phyloP scores from a whole-genome alignment of 2,329 filamentous ascomycete species.

The Colletotrichum noveboracense region DNA sequence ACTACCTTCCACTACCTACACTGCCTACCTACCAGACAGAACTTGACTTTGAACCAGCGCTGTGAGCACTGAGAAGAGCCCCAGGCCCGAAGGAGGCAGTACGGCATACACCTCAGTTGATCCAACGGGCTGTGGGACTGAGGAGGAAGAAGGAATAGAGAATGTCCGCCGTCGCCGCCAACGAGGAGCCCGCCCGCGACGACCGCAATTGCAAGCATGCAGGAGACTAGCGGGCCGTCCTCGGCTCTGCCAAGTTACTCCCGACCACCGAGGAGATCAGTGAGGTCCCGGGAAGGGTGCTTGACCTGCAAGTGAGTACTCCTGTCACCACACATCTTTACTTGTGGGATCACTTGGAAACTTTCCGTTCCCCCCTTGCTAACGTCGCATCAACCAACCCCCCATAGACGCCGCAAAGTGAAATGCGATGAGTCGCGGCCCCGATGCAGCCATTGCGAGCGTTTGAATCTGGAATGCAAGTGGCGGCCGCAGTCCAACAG shows the following conservation, averaged over 20 bases:
- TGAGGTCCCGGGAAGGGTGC: conserved; percentile 45
- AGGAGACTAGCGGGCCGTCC: conserved; percentile 14
- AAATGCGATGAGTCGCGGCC: conserved; percentile 60
- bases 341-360: not conserved
- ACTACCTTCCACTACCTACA: not conserved
- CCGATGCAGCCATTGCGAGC: conserved; percentile 57
- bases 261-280: conserved; percentile 10
- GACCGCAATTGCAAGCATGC: conserved; percentile 17
- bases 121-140: not conserved
- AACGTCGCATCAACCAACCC: not conserved
- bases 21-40: not conserved
- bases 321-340: not conserved
- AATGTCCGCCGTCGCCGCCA: not conserved
- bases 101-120: not conserved
- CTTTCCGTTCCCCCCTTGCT: not conserved
- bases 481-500: conserved; percentile 43
- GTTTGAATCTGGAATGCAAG: conserved; percentile 56
- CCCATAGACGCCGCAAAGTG: conserved; percentile 53
- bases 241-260: conserved; percentile 12
- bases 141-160: not conserved
- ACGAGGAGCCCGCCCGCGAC: conserved; percentile 12
- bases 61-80: not conserved
- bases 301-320: conserved; percentile 49
- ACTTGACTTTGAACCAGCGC: not conserved
- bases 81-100: not conserved